Base-by-base conservation (phyloP, 805 yeast species). In the Wickerhamiella galacta region DNA sequence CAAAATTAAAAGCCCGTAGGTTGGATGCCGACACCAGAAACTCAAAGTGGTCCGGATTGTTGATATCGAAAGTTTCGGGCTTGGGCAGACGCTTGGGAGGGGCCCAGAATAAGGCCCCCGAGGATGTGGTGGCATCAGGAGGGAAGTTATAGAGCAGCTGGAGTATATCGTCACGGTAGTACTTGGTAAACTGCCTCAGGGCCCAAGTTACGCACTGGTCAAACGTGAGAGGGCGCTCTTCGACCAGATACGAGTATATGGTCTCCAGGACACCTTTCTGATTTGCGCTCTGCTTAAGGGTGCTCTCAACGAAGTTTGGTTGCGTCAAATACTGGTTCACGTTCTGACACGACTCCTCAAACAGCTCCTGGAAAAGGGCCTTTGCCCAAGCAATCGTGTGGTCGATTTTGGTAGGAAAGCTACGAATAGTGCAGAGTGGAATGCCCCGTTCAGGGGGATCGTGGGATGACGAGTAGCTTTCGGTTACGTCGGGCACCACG, bases 321-420 rank as follows among this genome's bases (percentile, higher is more conserved):
- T 90, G 95, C 21, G 85, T 64, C 52, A 90, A 61, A 57, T 83
- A 90, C 51, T 81, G 58, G 55, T 90, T 90, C 35, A 85, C 96
- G 48, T 82, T 82, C 56, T 81, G 94, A 14, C 94, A 85, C n/a
- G 82, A 67, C 39, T 87, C 95, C 23, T 72, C 64, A 56, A 90
- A 90, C 50, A 72, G 82, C 15, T 90, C 94, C 63, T 79, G 90
- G 67, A 90, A 90, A 51, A 82, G 64, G 14, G 83, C 74, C 60
- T 92, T 92, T 11, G 96, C 93, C 99, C 99, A 90, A 4, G 98
- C 96, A 59, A 90, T 90, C 1, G 99, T 90, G 53, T 90, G 99
- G 54, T 90, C 99, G 48, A 90, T 90, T 59, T 87, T 87, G 58
- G 83, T 80, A 36, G 99, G 99, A 75, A 90, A 90, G 3, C 94